Evolutionary conservation across 768 basidiomycete species (phyloP), one percentile per base, ranked within the genome.

Genomic region (Sistotremastrum suecicum): DNA sequence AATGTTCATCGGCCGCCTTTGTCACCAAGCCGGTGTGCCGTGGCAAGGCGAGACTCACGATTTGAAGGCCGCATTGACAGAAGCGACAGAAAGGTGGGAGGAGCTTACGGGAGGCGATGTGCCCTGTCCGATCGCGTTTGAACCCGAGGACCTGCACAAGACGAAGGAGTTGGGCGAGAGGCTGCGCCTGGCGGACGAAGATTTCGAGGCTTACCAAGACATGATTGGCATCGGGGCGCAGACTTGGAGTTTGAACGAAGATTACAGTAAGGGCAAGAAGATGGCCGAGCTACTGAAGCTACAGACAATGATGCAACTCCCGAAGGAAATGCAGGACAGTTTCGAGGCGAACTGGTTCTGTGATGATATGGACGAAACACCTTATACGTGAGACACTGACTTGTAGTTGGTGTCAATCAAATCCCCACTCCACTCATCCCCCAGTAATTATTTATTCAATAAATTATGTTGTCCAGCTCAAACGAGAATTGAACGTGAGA

Each of bases 41-140:
- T 76, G 73, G 72, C 69, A 71, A 56, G 72, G 70, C 48, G 71
- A 75, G 53, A 70, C 68, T 50, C 54, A 58, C 60, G 63, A 45
- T 42, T 63, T 75, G 58, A 72, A 72, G 62, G 53, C 49, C 59
- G 54, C 61, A 50, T 67, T 76, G 1, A 69, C 74, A 52, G 42
- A 64, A 41, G 69, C 63, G 49, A 65, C 60, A 52, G 51, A 72
- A 53, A 58, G 47, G 0, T 73, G 70, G 71, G 59, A 61, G 59
- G 51, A 7, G 51, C 64, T 75, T 51, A 56, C 63, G 41, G 64
- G 59, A 46, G 62, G 42, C 56, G 61, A 56, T 31, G 44, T 33
- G 48, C 61, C 68, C 56, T 73, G 69, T 64, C 70, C 71, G 20
- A 42, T 73, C 58, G 58, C 40, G 57, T 73, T 74, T 56, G 67